Evolutionary conservation across 2,329 filamentous ascomycete genomes (phyloP).

Genomic region (Parafenestella ontariensis): DNA sequence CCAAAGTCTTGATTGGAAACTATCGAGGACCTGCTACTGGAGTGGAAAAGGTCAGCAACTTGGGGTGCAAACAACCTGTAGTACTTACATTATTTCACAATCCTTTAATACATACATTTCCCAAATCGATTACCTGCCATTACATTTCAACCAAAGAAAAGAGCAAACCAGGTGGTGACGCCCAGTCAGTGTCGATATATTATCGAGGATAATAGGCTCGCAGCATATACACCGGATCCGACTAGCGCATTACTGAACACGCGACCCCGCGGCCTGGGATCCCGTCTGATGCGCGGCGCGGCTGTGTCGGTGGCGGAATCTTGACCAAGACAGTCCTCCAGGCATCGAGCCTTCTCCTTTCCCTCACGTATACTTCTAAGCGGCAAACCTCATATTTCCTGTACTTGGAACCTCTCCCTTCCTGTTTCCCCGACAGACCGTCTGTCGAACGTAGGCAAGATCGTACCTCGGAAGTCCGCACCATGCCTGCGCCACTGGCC

Average conservation of each 20-base stretch:
- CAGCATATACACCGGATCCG: not conserved
- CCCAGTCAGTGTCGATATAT: too few relatives aligned
- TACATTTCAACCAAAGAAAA: too few relatives aligned
- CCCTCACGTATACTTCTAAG: not conserved
- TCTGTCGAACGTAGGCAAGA: not conserved
- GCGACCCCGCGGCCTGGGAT: not conserved
- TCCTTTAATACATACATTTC: too few relatives aligned
- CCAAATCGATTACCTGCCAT: too few relatives aligned
- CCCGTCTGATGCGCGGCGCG: not conserved
- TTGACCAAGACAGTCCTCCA: conserved; percentile 1
- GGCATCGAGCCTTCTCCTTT: not conserved
- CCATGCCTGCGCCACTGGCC: conserved; percentile 52
- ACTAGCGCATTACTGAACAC: not conserved
- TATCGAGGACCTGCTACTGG: too few relatives aligned
- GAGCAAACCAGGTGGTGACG: too few relatives aligned
- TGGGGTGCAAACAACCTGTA: too few relatives aligned
- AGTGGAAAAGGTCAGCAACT: too few relatives aligned
- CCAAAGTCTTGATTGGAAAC: too few relatives aligned
- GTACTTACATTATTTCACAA: too few relatives aligned
- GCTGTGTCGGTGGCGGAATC: conserved; percentile 1
- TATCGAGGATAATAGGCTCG: too few relatives aligned
- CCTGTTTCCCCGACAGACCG: not conserved
- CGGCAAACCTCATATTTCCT: not conserved
- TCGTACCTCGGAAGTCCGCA: not conserved
- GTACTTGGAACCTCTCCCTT: not conserved